Conservation (phyloP, 2,329 filamentous ascomycete genomes). For the Leptographium lundbergii region DNA sequence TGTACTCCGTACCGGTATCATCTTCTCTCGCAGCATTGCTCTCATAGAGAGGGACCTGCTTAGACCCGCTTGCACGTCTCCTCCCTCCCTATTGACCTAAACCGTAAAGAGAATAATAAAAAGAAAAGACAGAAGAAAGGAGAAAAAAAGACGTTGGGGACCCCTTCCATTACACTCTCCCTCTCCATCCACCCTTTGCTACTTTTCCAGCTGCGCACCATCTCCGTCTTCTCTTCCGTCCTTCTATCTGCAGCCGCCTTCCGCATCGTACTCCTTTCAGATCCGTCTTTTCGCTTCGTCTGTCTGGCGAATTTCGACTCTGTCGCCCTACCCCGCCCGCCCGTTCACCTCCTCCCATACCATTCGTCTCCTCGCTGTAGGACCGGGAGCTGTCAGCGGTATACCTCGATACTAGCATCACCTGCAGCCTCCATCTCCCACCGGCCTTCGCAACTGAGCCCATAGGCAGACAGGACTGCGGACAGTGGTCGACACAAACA, state of each 20-base stretch:
- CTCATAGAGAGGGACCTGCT: slow-evolving; percentile 1
- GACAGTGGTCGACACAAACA: neutral
- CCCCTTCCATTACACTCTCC: neutral
- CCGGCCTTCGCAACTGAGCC: neutral
- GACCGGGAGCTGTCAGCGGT: neutral
- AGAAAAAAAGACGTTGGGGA: neutral
- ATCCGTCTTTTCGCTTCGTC: neutral
- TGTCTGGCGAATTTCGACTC: neutral
- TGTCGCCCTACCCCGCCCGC: neutral
- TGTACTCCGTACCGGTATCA: slow-evolving; percentile 6
- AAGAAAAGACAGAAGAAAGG: neutral
- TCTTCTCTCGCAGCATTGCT: slow-evolving; percentile 1
- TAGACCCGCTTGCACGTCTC: slow-evolving; percentile 6
- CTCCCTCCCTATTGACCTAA: slow-evolving; percentile 4
- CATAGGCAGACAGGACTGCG: neutral
- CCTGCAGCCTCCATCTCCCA: neutral
- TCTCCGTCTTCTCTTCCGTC: neutral
- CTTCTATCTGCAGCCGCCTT: neutral
- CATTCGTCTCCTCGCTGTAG: neutral
- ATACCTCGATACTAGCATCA: neutral
- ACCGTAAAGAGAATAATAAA: neutral
- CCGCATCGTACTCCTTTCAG: neutral
- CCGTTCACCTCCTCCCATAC: neutral
- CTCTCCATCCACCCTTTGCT: neutral
- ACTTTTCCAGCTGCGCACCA: neutral